phyloP scores from a whole-genome alignment of 1,139 yeast species.

The Geotrichum bryndzae region DNA sequence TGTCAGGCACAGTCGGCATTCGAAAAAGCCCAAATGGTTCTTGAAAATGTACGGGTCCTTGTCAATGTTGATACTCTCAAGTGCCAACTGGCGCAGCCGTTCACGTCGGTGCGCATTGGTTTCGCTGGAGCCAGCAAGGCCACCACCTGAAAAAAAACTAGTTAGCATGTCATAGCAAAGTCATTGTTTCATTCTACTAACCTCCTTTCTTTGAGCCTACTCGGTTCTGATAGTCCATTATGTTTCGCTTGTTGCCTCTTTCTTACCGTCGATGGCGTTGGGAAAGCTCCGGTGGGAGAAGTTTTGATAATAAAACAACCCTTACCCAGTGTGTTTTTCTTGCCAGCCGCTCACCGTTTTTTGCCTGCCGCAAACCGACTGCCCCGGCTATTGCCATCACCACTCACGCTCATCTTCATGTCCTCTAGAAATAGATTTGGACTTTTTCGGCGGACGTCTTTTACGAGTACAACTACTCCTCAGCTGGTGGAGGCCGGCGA shows the following conservation, averaged over 20 bases:
- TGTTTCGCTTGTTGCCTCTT: not conserved
- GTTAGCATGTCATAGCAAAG: not conserved
- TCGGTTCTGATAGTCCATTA: constrained; percentile 53
- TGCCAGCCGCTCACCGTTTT: not conserved
- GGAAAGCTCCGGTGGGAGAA: not conserved
- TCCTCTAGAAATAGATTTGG: constrained; percentile 1
- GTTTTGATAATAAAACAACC: not conserved
- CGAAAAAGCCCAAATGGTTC: constrained; percentile 68
- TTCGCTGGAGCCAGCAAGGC: constrained; percentile 65
- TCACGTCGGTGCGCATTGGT: constrained; percentile 60
- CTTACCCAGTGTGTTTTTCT: not conserved
- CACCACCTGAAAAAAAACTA: constrained; percentile 43
- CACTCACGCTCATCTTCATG: not conserved
- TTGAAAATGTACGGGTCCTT: constrained; percentile 69
- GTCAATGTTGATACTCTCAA: constrained; percentile 58
- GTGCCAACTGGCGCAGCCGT: constrained; percentile 57
- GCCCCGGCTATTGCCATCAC: not conserved
- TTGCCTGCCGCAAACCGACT: not conserved
- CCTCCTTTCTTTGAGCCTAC: constrained; percentile 54
- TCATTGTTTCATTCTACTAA: constrained; percentile 23
- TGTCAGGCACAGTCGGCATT: constrained; percentile 71
- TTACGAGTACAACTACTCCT: not conserved
- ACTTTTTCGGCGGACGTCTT: constrained; percentile 1
- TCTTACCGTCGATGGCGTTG: not conserved
- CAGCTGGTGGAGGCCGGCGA: not conserved